Percentiles rank a stretch among this genome's conserved stretches.
These are phyloP conservation scores for Westerdykella sp. DNA, from an alignment of 2,329 filamentous ascomycete species.

Conservation along the genomic window DNA sequence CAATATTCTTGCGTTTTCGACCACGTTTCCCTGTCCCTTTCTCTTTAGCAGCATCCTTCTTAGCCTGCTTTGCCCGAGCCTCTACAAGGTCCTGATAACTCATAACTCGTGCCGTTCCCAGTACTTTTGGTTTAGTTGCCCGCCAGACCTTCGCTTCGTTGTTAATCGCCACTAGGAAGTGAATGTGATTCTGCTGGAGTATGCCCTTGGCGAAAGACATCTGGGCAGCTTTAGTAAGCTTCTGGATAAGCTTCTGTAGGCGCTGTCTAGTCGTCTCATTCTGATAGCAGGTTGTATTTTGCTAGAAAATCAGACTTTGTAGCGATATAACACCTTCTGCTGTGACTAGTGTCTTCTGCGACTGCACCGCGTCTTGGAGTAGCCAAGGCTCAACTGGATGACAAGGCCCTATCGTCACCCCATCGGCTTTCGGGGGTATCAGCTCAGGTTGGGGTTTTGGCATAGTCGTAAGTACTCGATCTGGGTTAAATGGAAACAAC, in stretches of 20 bases:
- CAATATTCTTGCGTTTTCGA: too few relatives aligned
- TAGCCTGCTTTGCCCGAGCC: too few relatives aligned
- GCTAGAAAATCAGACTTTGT: constrained; percentile 9
- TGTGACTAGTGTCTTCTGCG: constrained; percentile 16
- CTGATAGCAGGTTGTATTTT: constrained; percentile 9
- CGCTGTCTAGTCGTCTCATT: constrained; percentile 8
- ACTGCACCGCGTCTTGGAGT: too few relatives aligned
- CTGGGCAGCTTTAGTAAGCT: constrained; percentile 18
- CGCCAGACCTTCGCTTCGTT: constrained; percentile 20
- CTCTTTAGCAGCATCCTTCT: too few relatives aligned
- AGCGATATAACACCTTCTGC: constrained; percentile 13
- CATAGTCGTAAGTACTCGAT: constrained; percentile 22
- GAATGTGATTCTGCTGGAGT: constrained; percentile 21
- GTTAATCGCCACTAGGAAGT: constrained; percentile 22
- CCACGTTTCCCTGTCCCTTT: too few relatives aligned
- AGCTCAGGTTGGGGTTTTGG: constrained; percentile 11
- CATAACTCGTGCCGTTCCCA: too few relatives aligned
- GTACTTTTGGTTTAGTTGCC: too few relatives aligned
- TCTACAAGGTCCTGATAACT: too few relatives aligned
- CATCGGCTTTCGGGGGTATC: constrained; percentile 7
- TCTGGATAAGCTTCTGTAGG: constrained; percentile 10
- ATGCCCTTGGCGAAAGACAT: constrained; percentile 19
- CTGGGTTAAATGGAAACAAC: constrained; percentile 23
- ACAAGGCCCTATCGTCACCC: too few relatives aligned
- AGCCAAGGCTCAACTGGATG: too few relatives aligned